Base-by-base conservation (phyloP, 2,329 filamentous ascomycete species). In the Nemania diffusa region DNA sequence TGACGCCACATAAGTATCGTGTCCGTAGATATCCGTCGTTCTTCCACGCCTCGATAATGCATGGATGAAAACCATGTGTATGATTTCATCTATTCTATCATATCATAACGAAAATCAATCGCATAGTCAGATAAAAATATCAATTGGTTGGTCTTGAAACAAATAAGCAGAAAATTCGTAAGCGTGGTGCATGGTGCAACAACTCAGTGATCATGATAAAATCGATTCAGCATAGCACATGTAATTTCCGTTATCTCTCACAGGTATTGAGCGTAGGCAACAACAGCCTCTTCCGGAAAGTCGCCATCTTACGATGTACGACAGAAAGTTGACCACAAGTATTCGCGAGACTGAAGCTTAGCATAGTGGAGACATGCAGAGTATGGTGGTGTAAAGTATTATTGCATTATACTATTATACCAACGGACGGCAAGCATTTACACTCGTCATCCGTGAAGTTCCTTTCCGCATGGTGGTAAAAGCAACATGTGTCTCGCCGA, bases 371-470 rank as follows among this genome's bases (percentile, higher is more conserved):
- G 20, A 3, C 15, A 29, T 37, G 3, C 9, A 56, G n/a, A 24
- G 24, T 2, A 24, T 53, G 9, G 32, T 53, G 37, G 15, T 62
- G 62, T 67, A 34, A 57, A 44, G 52, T 69, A 69, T 66, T 69
- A 69, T 69, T 62, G 64, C 61, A 67, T 69, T 69, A 67, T 66
- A 59, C 61, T 69, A 67, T 37, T 64, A 57, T 57, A 42, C 34
- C 13, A 59, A 61, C 24, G 55, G 50, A 46, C 26, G 48, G 29
- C 46, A 57, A 52, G 59, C 58, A 60, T 63, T 9, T 27, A 48
- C 42, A 58, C 63, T 63, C 63, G 50, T 66, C 42, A 66, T 60
- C 62, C 62, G 42, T 63, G 26, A 66, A 48, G 26, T 56, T 51
- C 42, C 24, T 44, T 56, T 65, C 26, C 53, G 42, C 58, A 53